A percentile compares a stretch with the other conserved stretches of the same genome.
Evolutionary conservation across 495 filamentous ascomycete genomes (phyloP).

Genomic region (Talaromyces nanjingensis): DNA sequence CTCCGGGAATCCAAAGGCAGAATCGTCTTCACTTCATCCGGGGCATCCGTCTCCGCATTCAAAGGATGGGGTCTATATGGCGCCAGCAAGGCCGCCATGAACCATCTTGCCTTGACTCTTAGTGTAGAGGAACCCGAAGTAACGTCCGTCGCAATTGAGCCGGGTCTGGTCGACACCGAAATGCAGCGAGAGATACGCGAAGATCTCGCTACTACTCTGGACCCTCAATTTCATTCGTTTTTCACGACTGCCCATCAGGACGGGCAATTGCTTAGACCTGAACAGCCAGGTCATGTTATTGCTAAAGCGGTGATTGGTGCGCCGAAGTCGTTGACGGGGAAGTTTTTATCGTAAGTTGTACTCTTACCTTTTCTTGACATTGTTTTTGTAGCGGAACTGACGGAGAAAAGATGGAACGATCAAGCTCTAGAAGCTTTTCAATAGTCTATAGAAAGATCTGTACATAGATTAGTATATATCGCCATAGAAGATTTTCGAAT

Average conservation of each 20-base stretch:
- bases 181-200: background rate
- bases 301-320: background rate
- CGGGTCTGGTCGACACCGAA: background rate
- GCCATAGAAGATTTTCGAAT: too few species aligned
- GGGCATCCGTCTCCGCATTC: constrained; percentile 41
- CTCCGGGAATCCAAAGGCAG: background rate
- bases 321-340: background rate
- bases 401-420: background rate
- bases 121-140: constrained; percentile 67
- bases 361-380: background rate
- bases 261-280: background rate
- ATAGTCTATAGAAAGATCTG: background rate
- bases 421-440: background rate
- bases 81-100: constrained; percentile 82
- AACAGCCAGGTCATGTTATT: background rate
- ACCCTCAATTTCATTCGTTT: background rate
- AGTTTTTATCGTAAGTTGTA: background rate
- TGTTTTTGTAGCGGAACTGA: background rate
- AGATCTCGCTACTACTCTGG: background rate
- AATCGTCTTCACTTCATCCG: background rate
- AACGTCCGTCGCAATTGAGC: background rate
- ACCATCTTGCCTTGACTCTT: constrained; percentile 70
- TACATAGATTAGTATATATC: too few species aligned
- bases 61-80: constrained; percentile 75
- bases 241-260: background rate